These are phyloP conservation scores for Leccinum subtestaceum DNA, from an alignment of 768 basidiomycete genomes.

Conservation along the genomic window DNA sequence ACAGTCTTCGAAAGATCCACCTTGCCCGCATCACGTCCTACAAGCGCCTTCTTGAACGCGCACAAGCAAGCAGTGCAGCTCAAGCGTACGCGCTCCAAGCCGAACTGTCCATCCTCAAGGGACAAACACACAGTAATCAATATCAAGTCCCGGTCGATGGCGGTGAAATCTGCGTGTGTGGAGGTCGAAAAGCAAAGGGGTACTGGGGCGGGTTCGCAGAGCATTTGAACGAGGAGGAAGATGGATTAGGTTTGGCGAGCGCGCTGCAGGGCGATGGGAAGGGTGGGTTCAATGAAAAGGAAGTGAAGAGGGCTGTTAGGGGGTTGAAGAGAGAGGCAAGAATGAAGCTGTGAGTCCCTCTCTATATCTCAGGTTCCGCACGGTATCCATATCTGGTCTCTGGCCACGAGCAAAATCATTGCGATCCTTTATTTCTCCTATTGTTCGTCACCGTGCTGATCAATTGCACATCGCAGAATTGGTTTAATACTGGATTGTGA, in stretches of 20 bases:
- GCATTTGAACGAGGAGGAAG: constrained; percentile 44
- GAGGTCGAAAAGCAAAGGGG: constrained; percentile 57
- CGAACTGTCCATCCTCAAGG: constrained; percentile 65
- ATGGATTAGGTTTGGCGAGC: constrained; percentile 40
- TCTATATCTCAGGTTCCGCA: background rate
- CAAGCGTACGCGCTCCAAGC: constrained; percentile 86
- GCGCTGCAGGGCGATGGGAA: constrained; percentile 46
- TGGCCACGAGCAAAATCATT: background rate
- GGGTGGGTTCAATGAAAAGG: constrained; percentile 67
- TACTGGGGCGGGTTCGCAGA: constrained; percentile 72
- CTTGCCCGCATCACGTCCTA: constrained; percentile 63
- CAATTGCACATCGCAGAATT: constrained; percentile 16
- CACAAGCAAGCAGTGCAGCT: constrained; percentile 74
- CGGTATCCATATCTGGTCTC: background rate
- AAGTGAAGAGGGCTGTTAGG: constrained; percentile 62
- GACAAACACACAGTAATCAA: constrained; percentile 31
- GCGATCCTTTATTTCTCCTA: background rate
- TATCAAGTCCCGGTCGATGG: constrained; percentile 13
- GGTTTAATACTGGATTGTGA: constrained; percentile 29
- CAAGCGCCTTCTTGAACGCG: constrained; percentile 76
- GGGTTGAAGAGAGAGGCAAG: constrained; percentile 62
- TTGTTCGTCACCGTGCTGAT: constrained; percentile 9
- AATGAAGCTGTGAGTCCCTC: constrained; percentile 63
- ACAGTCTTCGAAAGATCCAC: constrained; percentile 41
- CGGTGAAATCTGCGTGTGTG: constrained; percentile 48